Evolutionary conservation across 257 asterid genomes (phyloP).

Genomic region (Petunia axillaris): DNA sequence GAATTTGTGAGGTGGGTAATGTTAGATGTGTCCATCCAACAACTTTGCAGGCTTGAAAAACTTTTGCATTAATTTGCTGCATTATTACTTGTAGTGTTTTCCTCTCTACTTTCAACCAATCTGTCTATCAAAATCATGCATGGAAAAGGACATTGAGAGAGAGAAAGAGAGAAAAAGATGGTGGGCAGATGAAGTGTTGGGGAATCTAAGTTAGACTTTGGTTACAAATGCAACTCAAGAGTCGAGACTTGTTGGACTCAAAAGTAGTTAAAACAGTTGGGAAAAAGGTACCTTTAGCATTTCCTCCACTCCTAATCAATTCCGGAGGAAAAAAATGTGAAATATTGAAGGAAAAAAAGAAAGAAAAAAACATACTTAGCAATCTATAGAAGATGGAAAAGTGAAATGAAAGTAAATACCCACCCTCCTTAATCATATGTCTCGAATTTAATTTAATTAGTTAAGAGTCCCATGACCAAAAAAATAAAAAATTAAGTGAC

Average conservation of each 20-base stretch:
- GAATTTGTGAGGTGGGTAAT: conserved; percentile 24
- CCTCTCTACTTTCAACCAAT: conserved; percentile 24
- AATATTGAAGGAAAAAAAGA: too few relatives aligned
- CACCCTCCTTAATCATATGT: too few relatives aligned
- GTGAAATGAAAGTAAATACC: too few relatives aligned
- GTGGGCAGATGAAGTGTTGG: conserved; percentile 27
- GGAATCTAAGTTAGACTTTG: conserved; percentile 35
- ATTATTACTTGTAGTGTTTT: neutral
- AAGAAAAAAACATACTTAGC: too few relatives aligned
- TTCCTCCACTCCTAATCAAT: neutral
- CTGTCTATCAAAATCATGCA: neutral
- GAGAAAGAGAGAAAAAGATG: conserved; percentile 32
- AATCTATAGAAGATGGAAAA: too few relatives aligned
- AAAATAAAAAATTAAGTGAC: too few relatives aligned
- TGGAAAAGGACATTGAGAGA: conserved; percentile 19
- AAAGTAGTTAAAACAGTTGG: conserved; percentile 54
- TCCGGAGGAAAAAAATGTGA: too few relatives aligned
- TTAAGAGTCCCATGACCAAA: too few relatives aligned
- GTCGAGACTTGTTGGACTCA: conserved; percentile 20
- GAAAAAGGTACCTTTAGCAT: conserved; percentile 20
- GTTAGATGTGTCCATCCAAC: conserved; percentile 52
- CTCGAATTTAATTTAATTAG: too few relatives aligned
- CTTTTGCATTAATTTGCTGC: conserved; percentile 33
- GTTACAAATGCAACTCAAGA: neutral
- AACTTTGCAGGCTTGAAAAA: conserved; percentile 53